A percentile compares a stretch with the other conserved stretches of the same genome.
phyloP scores from a whole-genome alignment of 2,329 filamentous ascomycete species.

The Metarhizium robertsii region DNA sequence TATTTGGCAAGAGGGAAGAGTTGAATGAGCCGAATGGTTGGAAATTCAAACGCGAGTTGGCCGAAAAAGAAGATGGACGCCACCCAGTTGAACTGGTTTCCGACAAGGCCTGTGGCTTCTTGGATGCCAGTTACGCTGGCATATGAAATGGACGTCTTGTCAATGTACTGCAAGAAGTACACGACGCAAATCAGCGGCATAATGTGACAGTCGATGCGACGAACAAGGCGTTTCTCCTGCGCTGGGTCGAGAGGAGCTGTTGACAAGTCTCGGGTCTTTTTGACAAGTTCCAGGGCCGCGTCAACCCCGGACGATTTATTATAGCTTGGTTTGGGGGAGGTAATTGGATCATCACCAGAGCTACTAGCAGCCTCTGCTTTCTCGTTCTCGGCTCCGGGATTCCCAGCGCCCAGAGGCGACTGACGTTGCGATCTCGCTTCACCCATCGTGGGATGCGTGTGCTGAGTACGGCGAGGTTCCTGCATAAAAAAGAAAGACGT shows the following conservation, averaged over 20 bases:
- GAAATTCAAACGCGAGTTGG: slow-evolving; percentile 27
- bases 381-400: neutral
- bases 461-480: no score
- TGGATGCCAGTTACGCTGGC: slow-evolving; percentile 15
- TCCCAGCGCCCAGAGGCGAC: neutral
- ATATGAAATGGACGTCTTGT: slow-evolving; percentile 17
- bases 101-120: slow-evolving; percentile 24
- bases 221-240: slow-evolving; percentile 5
- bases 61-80: slow-evolving; percentile 17
- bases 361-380: neutral
- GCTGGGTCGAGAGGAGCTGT: neutral
- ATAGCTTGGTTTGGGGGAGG: neutral
- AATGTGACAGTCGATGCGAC: slow-evolving; percentile 14
- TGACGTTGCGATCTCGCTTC: neutral
- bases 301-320: neutral
- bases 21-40: slow-evolving; percentile 27
- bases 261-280: neutral
- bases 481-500: no score
- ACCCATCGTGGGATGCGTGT: no score
- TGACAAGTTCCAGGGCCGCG: neutral
- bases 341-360: neutral
- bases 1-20: slow-evolving; percentile 28
- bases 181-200: slow-evolving; percentile 15
- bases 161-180: slow-evolving; percentile 16
- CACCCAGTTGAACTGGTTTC: slow-evolving; percentile 33